phyloP scores from a whole-genome alignment of 106 monocot species.

The Dactylorhiza incarnata region DNA sequence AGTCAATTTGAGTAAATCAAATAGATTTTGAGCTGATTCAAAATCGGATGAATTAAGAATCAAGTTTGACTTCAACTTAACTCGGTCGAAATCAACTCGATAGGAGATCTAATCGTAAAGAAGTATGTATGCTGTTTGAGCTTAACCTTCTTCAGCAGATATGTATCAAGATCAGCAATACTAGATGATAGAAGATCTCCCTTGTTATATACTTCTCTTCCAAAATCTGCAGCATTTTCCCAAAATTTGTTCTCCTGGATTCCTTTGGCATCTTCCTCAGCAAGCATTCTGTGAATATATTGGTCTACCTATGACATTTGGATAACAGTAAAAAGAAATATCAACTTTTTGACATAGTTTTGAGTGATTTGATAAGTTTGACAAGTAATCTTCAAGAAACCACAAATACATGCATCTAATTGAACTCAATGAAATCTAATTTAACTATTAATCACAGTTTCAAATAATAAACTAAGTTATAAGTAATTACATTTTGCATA shows the following conservation, averaged over 20 bases:
- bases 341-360: not conserved
- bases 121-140: not conserved
- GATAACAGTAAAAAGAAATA: not conserved
- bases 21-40: no score
- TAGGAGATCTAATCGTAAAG: no score
- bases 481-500: not conserved
- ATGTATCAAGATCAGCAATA: conserved; percentile 57
- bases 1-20: no score
- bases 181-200: conserved; percentile 61
- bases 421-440: not conserved
- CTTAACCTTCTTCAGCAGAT: conserved; percentile 82
- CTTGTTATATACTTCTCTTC: conserved; percentile 57
- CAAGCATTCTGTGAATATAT: conserved; percentile 84
- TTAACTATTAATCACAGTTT: not conserved
- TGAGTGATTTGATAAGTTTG: not conserved
- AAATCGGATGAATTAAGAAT: no score
- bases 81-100: no score
- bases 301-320: conserved; percentile 57
- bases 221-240: conserved; percentile 43
- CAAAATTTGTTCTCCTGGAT: conserved; percentile 27
- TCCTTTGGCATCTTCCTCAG: conserved; percentile 60
- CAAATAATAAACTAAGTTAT: not conserved
- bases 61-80: not conserved
- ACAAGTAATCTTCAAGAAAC: not conserved
- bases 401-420: not conserved